Conservation (phyloP, 2,329 filamentous ascomycete genomes). For the Nannizziopsis arthrosporioides region DNA sequence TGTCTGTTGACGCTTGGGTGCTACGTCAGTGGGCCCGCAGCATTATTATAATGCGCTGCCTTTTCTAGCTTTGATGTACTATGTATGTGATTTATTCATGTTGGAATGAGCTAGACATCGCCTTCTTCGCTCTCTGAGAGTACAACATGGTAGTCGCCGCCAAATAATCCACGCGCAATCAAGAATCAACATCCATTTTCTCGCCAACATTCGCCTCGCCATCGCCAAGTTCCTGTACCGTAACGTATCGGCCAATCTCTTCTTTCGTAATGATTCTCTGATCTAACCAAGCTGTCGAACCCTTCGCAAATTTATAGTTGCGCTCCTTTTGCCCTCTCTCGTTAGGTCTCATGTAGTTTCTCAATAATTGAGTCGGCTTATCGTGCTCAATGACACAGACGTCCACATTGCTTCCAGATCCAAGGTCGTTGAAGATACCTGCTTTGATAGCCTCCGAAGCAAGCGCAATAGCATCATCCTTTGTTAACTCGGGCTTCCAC, state of each 20-base stretch:
- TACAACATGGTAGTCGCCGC: no score
- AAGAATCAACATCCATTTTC: conserved; percentile 54
- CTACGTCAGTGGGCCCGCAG: no score
- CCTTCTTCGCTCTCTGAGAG: no score
- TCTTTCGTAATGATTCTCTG: conserved; percentile 93
- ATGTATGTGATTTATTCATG: no score
- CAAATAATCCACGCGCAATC: background rate
- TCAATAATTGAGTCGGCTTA: conserved; percentile 75
- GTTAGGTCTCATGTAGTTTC: conserved; percentile 90
- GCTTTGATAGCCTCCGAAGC: conserved; percentile 80
- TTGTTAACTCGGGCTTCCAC: conserved; percentile 70
- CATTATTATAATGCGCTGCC: no score
- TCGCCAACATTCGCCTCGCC: conserved; percentile 49
- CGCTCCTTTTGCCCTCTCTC: conserved; percentile 80
- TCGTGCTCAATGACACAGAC: conserved; percentile 90
- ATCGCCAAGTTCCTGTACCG: conserved; percentile 70
- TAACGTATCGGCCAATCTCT: conserved; percentile 88
- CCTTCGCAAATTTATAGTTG: conserved; percentile 80
- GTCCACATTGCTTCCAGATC: conserved; percentile 94
- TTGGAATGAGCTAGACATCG: no score
- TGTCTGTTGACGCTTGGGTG: no score
- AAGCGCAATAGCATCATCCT: conserved; percentile 71
- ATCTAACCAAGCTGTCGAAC: conserved; percentile 91
- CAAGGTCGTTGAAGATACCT: conserved; percentile 97
- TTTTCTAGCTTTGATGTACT: no score